phyloP scores from a whole-genome alignment of 73 alveolate species.

The Durusdinium trenchii region DNA sequence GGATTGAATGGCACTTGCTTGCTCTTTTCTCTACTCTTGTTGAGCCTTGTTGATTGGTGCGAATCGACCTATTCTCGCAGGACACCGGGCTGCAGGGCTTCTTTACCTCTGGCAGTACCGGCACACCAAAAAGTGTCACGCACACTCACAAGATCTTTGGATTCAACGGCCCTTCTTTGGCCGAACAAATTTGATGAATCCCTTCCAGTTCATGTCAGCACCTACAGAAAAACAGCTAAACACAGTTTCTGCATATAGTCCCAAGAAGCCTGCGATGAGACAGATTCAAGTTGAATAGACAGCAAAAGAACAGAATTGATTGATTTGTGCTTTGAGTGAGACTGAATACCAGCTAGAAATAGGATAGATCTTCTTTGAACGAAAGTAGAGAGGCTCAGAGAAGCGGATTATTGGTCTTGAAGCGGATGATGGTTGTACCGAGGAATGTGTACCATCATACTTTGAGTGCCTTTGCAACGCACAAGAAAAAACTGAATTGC shows the following conservation, averaged over 20 bases:
- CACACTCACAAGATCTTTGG: conserved; percentile 82
- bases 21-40: no score
- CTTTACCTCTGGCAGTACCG: conserved; percentile 83
- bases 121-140: conserved; percentile 66
- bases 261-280: no score
- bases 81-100: conserved; percentile 89
- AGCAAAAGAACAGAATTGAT: no score
- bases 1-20: no score
- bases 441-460: conserved; percentile 87
- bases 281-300: no score
- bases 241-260: no score
- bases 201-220: background rate
- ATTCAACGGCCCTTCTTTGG: background rate
- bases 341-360: no score
- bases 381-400: no score
- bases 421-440: background rate
- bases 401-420: no score
- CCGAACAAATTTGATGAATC: background rate
- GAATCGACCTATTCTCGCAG: background rate
- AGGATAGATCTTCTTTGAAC: no score
- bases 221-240: no score
- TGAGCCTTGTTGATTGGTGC: background rate
- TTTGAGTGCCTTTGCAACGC: conserved; percentile 22
- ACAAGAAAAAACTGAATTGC: background rate
- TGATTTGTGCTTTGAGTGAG: no score